Conservation (phyloP, 805 yeast species). For the Suhomyces faveliae region DNA sequence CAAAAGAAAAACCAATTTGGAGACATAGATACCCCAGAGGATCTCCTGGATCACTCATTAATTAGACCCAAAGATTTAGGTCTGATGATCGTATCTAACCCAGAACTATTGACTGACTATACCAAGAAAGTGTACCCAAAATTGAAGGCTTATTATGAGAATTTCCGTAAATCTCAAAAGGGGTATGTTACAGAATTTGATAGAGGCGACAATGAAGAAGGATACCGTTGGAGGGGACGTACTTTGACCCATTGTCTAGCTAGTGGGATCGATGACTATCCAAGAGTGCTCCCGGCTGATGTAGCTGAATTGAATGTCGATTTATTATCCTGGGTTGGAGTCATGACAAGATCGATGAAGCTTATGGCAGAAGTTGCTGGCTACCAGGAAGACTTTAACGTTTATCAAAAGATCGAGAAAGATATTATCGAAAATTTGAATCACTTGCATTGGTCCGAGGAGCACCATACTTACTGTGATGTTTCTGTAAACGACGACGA, state of each 20-base stretch:
- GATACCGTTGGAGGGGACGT: conserved; percentile 92
- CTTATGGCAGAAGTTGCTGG: conserved; percentile 65
- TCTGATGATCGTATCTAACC: conserved; percentile 53
- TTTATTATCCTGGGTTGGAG: conserved; percentile 87
- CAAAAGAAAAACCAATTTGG: conserved; percentile 15
- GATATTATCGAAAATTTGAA: conserved; percentile 66
- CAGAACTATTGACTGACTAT: conserved; percentile 57
- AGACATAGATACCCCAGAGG: conserved; percentile 29
- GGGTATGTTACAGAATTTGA: conserved; percentile 76
- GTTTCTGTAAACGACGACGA: conserved; percentile 72
- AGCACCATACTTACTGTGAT: conserved; percentile 74
- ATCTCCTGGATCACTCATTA: conserved; percentile 11
- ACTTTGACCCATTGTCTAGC: conserved; percentile 83
- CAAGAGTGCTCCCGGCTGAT: conserved; percentile 78
- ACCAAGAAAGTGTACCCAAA: conserved; percentile 72
- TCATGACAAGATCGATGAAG: conserved; percentile 81
- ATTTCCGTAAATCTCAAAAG: conserved; percentile 79
- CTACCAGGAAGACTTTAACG: conserved; percentile 54
- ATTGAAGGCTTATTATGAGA: conserved; percentile 71
- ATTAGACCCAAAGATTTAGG: conserved; percentile 35
- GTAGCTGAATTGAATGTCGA: conserved; percentile 90
- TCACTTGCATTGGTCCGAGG: conserved; percentile 75
- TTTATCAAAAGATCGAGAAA: conserved; percentile 51
- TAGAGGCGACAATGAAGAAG: conserved; percentile 53
- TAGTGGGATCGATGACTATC: conserved; percentile 94